A percentile compares a stretch with the other conserved stretches of the same genome.
Evolutionary conservation across 2,329 filamentous ascomycete genomes (phyloP).

Genomic region (Chaetomium strumarium): DNA sequence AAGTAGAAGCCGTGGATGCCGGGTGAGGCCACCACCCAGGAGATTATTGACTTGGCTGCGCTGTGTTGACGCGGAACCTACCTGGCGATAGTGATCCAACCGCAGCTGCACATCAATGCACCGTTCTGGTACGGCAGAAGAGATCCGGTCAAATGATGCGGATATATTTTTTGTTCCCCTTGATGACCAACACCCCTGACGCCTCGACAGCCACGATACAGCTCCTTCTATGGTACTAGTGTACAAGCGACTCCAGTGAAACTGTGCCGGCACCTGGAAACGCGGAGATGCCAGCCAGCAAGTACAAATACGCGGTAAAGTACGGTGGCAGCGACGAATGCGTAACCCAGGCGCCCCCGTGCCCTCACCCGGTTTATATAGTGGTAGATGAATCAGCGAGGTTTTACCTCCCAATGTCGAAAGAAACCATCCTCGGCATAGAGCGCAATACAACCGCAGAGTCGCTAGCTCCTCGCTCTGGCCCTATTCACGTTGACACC

Average conservation of each 20-base stretch:
- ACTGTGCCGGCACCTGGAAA: not conserved
- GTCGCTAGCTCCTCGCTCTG: constrained; percentile 28
- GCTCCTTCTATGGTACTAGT: not conserved
- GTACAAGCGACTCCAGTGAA: not conserved
- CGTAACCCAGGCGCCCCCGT: not conserved
- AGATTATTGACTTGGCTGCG: no score
- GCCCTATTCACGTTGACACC: constrained; percentile 40
- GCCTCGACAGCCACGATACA: not conserved
- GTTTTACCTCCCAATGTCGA: not conserved
- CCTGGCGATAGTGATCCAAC: no score
- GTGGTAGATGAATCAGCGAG: not conserved
- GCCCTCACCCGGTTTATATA: not conserved
- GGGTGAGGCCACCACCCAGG: no score
- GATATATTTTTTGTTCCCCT: not conserved
- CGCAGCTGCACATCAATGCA: no score
- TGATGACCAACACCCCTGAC: not conserved
- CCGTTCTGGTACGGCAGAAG: not conserved
- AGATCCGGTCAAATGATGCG: not conserved
- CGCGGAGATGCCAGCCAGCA: not conserved
- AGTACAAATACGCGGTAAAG: no score
- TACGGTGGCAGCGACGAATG: no score
- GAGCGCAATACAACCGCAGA: not conserved
- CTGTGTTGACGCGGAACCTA: no score
- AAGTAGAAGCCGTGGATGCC: no score
- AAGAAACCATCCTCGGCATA: not conserved